phyloP scores from a whole-genome alignment of 352 stramenopile species.

The Phytopythium delawarense region DNA sequence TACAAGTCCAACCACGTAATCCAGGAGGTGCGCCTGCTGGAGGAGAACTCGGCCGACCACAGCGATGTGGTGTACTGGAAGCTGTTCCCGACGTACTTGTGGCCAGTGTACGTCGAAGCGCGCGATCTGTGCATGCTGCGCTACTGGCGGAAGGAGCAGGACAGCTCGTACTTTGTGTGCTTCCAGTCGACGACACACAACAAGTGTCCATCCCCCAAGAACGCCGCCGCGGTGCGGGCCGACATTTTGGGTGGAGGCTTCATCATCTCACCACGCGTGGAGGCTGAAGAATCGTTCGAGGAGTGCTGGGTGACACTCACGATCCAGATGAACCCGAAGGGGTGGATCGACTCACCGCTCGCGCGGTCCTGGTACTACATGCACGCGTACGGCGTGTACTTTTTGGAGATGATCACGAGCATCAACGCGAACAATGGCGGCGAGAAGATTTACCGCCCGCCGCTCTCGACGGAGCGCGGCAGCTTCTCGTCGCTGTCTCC shows the following conservation, averaged over 20 bases:
- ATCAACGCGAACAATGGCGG: conserved; percentile 22
- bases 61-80: conserved; percentile 82
- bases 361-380: conserved; percentile 71
- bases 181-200: conserved; percentile 80
- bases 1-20: conserved; percentile 80
- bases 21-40: conserved; percentile 47
- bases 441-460: background rate
- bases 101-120: conserved; percentile 61
- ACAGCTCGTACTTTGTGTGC: conserved; percentile 81
- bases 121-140: conserved; percentile 73
- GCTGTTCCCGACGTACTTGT: conserved; percentile 60
- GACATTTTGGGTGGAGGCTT: conserved; percentile 76
- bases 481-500: conserved; percentile 3
- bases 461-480: background rate
- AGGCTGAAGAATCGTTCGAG: conserved; percentile 54
- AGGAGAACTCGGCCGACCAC: conserved; percentile 62
- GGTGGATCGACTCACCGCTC: conserved; percentile 59
- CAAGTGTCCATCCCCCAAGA: conserved; percentile 30
- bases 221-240: conserved; percentile 36
- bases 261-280: conserved; percentile 48
- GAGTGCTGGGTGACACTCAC: conserved; percentile 80
- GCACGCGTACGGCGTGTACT: conserved; percentile 65
- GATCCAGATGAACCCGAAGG: conserved; percentile 79
- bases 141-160: conserved; percentile 81
- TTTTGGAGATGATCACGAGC: conserved; percentile 78